Evolutionary conservation across 108 stramenopile species (phyloP).

Genomic region (Nitzschia palea): DNA sequence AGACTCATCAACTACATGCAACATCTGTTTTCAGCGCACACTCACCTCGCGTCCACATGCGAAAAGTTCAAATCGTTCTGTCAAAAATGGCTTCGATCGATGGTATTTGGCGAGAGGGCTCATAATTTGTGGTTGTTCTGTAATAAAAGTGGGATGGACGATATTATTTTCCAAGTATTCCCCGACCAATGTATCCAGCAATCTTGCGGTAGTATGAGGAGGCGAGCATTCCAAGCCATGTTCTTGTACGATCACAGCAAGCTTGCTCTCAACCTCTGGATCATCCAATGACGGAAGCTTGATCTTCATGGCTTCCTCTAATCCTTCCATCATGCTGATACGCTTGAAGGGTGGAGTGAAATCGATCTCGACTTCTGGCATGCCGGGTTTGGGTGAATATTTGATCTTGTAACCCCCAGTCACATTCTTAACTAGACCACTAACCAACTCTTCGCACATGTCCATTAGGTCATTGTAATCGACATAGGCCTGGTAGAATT

Average conservation of each 20-base stretch:
- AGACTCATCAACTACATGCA: conserved; percentile 47
- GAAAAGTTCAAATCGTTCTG: conserved; percentile 99
- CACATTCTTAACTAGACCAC: conserved; percentile 94
- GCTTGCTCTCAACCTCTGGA: conserved; percentile 80
- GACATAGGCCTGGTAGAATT: conserved; percentile 99
- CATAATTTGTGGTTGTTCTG: conserved; percentile 98
- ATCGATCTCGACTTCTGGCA: conserved; percentile 90
- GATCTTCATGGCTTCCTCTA: conserved; percentile 85
- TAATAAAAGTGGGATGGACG: conserved; percentile 88
- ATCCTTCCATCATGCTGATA: conserved; percentile 95
- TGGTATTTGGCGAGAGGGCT: conserved; percentile 99
- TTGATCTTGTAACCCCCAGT: conserved; percentile 95
- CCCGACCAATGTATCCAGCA: conserved; percentile 97
- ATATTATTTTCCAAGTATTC: conserved; percentile 94
- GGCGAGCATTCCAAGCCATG: conserved; percentile 88
- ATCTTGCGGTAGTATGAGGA: conserved; percentile 94
- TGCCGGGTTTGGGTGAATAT: conserved; percentile 93
- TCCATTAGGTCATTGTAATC: conserved; percentile 99
- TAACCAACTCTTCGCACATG: conserved; percentile 97
- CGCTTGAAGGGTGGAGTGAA: conserved; percentile 98
- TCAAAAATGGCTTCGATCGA: conserved; percentile 89
- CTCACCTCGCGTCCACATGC: conserved; percentile 95
- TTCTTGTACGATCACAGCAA: conserved; percentile 71
- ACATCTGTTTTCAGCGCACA: conserved; percentile 22
- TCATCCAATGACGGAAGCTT: conserved; percentile 89